Evolutionary conservation across 2,329 filamentous ascomycete species (phyloP), one percentile per base, ranked within the genome.

Genomic region (Hymenoscyphus scutula): DNA sequence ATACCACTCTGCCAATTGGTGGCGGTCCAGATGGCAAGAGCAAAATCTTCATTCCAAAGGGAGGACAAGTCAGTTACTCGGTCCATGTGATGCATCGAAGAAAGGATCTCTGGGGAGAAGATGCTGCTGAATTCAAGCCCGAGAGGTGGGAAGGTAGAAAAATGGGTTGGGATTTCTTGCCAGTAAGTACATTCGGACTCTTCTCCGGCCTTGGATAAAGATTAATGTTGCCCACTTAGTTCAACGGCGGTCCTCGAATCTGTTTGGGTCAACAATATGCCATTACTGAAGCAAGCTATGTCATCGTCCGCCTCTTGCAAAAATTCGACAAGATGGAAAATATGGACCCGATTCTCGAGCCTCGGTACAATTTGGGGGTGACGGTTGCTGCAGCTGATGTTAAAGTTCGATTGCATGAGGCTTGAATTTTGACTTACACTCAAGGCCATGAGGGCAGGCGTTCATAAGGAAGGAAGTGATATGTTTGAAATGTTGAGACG

Each of bases 271-370:
- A 92, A 80, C 88, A 92, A 75, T 92, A 91, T 73, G 90, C 90
- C 13, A 77, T 92, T 56, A 90, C 88, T 0, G 89, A 92, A 79
- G 89, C 89, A 77, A 78, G 78, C 45, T 92, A 92, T 72, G 84
- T 88, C 4, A 80, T 91, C 61, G 85, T 87, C 23, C 79, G 89
- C 48, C 72, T 93, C 67, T 84, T 92, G 72, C 90, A 93, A 78
- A 80, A 82, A 29, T 93, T 89, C 70, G 84, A 86, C 58, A 76
- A 80, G 17, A 79, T 91, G 11, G 83, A 85, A 69, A 84, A 78
- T 70, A 65, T 70, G 64, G 72, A 74, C 38, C 34, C 55, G 6
- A 30, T 7, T 2, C 29, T 45, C 19, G 25, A 41, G 25, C 53
- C 59, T 10, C 30, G 30, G 2, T 53, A 56, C 23, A 32, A 51